A percentile compares a stretch with the other conserved stretches of the same genome.
These are phyloP conservation scores for Yamadazyma atmosphaerica DNA, from an alignment of 1,139 yeast genomes.

Conservation along the genomic window DNA sequence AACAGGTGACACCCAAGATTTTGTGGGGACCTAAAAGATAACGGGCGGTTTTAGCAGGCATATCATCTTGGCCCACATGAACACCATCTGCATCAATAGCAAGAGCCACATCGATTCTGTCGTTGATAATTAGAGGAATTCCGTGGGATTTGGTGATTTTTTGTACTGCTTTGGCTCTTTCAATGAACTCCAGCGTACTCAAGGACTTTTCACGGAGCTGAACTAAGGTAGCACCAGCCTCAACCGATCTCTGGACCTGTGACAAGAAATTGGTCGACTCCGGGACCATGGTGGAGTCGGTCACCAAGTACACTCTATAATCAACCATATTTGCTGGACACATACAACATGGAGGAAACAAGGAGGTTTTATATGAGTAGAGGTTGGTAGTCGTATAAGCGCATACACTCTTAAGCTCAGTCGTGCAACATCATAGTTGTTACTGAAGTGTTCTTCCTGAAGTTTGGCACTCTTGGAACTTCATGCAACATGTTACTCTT, in stretches of 20 bases:
- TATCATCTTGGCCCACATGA: slow-evolving; percentile 93
- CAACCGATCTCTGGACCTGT: slow-evolving; percentile 63
- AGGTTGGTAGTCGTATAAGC: slow-evolving; percentile 6
- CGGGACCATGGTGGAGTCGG: slow-evolving; percentile 80
- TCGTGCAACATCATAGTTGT: too few species aligned
- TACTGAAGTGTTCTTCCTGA: too few species aligned
- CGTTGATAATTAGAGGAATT: slow-evolving; percentile 84
- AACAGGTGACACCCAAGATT: slow-evolving; percentile 80
- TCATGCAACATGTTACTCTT: too few species aligned
- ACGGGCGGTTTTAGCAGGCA: slow-evolving; percentile 64
- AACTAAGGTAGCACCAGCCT: slow-evolving; percentile 75
- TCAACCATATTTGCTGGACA: slow-evolving; percentile 40
- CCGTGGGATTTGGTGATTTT: slow-evolving; percentile 55
- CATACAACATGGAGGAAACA: background rate
- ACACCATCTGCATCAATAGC: slow-evolving; percentile 92
- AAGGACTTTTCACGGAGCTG: slow-evolving; percentile 81
- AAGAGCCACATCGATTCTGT: slow-evolving; percentile 84
- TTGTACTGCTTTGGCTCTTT: slow-evolving; percentile 61
- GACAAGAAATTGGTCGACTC: slow-evolving; percentile 54
- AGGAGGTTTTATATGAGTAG: background rate
- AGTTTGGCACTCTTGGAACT: too few species aligned
- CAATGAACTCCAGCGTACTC: slow-evolving; percentile 68
- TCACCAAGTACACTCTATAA: slow-evolving; percentile 73
- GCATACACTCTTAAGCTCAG: slow-evolving; percentile 10
- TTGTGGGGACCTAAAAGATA: slow-evolving; percentile 67